phyloP scores from a whole-genome alignment of 176 grass and related monocot species.

The Carex pumila region DNA sequence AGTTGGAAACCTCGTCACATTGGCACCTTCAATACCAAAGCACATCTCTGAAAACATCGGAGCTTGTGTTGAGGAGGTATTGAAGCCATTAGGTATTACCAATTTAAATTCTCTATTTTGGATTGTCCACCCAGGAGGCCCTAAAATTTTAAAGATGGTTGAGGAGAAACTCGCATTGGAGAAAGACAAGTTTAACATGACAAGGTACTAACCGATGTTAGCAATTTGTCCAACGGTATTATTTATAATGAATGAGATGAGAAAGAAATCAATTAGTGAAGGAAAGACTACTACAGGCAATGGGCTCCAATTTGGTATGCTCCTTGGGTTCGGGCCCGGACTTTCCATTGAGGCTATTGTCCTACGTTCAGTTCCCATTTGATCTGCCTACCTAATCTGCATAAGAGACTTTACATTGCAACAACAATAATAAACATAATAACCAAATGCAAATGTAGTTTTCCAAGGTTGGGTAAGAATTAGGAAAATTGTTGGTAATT shows the following conservation, averaged over 20 bases:
- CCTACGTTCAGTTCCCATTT: too few species aligned
- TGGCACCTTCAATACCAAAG: constrained; percentile 7
- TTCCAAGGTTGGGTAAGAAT: too few species aligned
- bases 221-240: constrained; percentile 43
- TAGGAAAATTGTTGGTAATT: too few species aligned
- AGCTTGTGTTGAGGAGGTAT: constrained; percentile 6
- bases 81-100: constrained; percentile 6
- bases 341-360: too few species aligned
- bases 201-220: constrained; percentile 36
- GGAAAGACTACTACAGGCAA: constrained; percentile 4
- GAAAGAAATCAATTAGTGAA: constrained; percentile 16
- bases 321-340: neutral
- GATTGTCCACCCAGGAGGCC: constrained; percentile 35
- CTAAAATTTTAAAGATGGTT: constrained; percentile 32
- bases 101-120: constrained; percentile 67
- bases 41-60: constrained; percentile 30
- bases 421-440: too few species aligned
- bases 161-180: constrained; percentile 25
- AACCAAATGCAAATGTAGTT: too few species aligned
- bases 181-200: constrained; percentile 34
- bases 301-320: constrained; percentile 37
- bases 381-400: too few species aligned
- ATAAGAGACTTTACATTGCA: too few species aligned
- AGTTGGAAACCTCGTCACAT: neutral
- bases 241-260: constrained; percentile 50